A percentile compares a stretch with the other conserved stretches of the same genome.
phyloP scores from a whole-genome alignment of 768 basidiomycete genomes.

The Lyophyllum semitale region DNA sequence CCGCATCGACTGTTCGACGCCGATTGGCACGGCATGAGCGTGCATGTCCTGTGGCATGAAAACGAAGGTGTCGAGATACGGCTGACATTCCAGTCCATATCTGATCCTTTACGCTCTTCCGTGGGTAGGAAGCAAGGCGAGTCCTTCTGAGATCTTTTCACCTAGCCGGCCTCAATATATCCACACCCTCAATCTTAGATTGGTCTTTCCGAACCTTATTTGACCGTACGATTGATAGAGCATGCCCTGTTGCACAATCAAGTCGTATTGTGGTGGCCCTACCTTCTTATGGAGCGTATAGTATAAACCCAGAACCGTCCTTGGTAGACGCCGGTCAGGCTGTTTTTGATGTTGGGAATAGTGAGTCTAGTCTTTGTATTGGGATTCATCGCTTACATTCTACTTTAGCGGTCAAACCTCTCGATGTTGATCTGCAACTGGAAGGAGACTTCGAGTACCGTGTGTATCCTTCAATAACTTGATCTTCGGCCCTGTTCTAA shows the following conservation, averaged over 20 bases:
- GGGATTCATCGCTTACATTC: slow-evolving; percentile 14
- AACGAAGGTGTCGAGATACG: slow-evolving; percentile 62
- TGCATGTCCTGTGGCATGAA: slow-evolving; percentile 70
- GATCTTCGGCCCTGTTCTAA: not conserved
- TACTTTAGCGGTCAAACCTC: slow-evolving; percentile 40
- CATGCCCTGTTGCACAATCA: slow-evolving; percentile 70
- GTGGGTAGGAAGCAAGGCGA: slow-evolving; percentile 57
- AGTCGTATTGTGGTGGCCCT: slow-evolving; percentile 55
- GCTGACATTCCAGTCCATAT: slow-evolving; percentile 74
- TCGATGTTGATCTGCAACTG: slow-evolving; percentile 63
- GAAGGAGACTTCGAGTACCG: slow-evolving; percentile 63
- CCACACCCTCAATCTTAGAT: slow-evolving; percentile 43
- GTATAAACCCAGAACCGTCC: slow-evolving; percentile 54
- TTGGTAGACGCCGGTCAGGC: slow-evolving; percentile 34
- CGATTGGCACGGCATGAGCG: slow-evolving; percentile 87
- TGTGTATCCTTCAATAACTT: slow-evolving; percentile 32
- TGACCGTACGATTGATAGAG: slow-evolving; percentile 57
- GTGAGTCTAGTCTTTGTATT: slow-evolving; percentile 35
- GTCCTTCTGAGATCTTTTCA: slow-evolving; percentile 4
- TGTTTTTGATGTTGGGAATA: slow-evolving; percentile 47
- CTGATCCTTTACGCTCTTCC: slow-evolving; percentile 69
- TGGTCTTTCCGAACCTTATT: slow-evolving; percentile 76
- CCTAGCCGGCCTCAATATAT: slow-evolving; percentile 1
- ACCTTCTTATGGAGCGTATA: slow-evolving; percentile 43
- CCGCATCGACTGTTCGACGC: slow-evolving; percentile 87